These are phyloP conservation scores for Amoebophrya sp. DNA, from an alignment of 169 alveolate species.

Conservation along the genomic window DNA sequence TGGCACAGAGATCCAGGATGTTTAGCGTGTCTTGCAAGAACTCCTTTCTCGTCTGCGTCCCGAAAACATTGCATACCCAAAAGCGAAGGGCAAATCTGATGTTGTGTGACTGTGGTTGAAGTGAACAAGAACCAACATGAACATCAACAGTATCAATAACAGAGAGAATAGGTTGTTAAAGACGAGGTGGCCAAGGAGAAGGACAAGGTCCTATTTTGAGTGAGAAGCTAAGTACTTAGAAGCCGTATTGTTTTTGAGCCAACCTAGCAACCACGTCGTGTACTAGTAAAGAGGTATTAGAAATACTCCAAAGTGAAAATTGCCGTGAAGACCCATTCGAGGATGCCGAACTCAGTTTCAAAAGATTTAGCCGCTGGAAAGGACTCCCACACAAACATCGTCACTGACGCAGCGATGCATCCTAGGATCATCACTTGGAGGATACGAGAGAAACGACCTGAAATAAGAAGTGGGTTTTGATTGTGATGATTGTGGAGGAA, in stretches of 20 bases:
- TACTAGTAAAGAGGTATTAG: too few species aligned
- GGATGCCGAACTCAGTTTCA: not conserved
- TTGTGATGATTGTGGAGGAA: too few species aligned
- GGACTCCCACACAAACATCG: not conserved
- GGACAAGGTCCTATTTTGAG: too few species aligned
- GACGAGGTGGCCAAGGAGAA: too few species aligned
- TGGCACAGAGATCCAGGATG: not conserved
- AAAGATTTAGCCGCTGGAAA: not conserved
- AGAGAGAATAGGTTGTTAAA: too few species aligned
- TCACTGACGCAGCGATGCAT: not conserved
- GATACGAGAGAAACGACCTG: not conserved
- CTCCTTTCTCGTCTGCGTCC: not conserved
- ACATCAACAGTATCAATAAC: too few species aligned
- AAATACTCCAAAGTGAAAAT: not conserved
- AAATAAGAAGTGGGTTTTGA: too few species aligned
- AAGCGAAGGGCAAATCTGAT: not conserved
- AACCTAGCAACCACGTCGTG: too few species aligned
- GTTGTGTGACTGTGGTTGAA: too few species aligned
- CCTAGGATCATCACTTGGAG: not conserved
- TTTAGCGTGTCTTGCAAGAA: not conserved
- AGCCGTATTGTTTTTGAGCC: too few species aligned
- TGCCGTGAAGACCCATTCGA: not conserved
- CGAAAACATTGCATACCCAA: not conserved
- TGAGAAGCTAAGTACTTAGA: too few species aligned
- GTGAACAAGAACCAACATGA: too few species aligned